Conservation (phyloP, 2,329 filamentous ascomycete species). For the Alternaria triticina region DNA sequence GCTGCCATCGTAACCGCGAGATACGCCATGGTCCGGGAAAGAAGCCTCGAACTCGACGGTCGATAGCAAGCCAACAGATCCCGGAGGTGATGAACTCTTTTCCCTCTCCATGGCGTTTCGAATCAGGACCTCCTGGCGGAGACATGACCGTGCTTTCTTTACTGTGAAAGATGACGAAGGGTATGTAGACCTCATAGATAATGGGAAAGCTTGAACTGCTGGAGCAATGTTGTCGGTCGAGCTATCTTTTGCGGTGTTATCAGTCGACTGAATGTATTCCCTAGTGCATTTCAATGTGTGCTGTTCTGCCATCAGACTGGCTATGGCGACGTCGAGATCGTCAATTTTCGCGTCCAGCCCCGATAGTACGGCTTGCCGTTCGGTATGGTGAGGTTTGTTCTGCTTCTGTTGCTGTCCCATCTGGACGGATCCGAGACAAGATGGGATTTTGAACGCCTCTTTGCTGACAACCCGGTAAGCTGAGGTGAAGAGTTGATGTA, state of each 20-base stretch:
- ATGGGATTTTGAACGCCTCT: rapidly evolving
- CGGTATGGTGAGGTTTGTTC: rapidly evolving
- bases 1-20: too few relatives aligned
- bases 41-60: not conserved
- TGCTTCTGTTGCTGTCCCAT: not conserved
- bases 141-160: not conserved
- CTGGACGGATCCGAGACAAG: rapidly evolving
- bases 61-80: not conserved
- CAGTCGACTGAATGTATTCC: rapidly evolving
- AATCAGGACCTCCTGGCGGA: not conserved
- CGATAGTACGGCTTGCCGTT: not conserved
- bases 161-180: not conserved
- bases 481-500: rapidly evolving
- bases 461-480: not conserved
- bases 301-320: not conserved
- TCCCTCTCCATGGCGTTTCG: not conserved
- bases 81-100: not conserved
- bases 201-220: rapidly evolving
- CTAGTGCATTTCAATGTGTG: not conserved
- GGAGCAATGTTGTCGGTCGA: not conserved
- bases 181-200: not conserved
- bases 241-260: rapidly evolving
- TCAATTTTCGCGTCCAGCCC: not conserved
- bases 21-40: too few relatives aligned
- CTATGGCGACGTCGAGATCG: not conserved